Percentiles rank a stretch among this genome's conserved stretches.
Evolutionary conservation across 2,329 filamentous ascomycete genomes (phyloP).

Genomic region (Aspergillus sojae): DNA sequence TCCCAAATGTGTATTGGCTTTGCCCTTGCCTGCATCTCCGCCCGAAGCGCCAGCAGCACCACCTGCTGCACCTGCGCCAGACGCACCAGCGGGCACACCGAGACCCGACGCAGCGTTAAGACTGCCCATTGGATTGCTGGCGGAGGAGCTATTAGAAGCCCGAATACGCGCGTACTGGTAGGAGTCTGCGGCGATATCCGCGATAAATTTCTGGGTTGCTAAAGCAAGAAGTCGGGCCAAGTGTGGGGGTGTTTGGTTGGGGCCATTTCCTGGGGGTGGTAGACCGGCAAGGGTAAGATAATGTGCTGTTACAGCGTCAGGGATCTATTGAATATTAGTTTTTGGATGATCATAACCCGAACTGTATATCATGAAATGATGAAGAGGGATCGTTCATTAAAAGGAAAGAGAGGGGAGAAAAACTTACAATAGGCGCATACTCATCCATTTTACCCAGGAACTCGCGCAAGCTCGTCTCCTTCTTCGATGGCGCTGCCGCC

Average conservation of each 20-base stretch:
- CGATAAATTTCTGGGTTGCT: conserved; percentile 98
- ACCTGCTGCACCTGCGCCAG: conserved; percentile 53
- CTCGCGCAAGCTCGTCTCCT: conserved; percentile 89
- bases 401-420: conserved; percentile 11
- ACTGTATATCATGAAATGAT: background rate
- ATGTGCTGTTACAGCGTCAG: conserved; percentile 95
- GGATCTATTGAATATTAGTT: conserved; percentile 66
- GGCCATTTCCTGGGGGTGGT: conserved; percentile 79
- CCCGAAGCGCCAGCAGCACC: conserved; percentile 52
- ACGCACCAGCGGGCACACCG: conserved; percentile 58
- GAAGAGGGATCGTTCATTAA: background rate
- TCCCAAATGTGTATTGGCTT: conserved; percentile 63
- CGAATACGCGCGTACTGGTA: conserved; percentile 98
- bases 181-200: conserved; percentile 93
- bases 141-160: conserved; percentile 81
- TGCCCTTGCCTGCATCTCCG: conserved; percentile 47
- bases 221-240: conserved; percentile 92
- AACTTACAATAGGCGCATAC: conserved; percentile 88
- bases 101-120: conserved; percentile 68
- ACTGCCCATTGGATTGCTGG: conserved; percentile 89
- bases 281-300: conserved; percentile 96
- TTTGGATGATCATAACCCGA: background rate
- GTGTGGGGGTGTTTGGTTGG: conserved; percentile 75
- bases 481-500: conserved; percentile 68
- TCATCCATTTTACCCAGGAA: conserved; percentile 97